Percentiles rank a stretch among this genome's conserved stretches.
phyloP scores from a whole-genome alignment of 164 flowering plant species.

The Chimonanthus salicifolius region DNA sequence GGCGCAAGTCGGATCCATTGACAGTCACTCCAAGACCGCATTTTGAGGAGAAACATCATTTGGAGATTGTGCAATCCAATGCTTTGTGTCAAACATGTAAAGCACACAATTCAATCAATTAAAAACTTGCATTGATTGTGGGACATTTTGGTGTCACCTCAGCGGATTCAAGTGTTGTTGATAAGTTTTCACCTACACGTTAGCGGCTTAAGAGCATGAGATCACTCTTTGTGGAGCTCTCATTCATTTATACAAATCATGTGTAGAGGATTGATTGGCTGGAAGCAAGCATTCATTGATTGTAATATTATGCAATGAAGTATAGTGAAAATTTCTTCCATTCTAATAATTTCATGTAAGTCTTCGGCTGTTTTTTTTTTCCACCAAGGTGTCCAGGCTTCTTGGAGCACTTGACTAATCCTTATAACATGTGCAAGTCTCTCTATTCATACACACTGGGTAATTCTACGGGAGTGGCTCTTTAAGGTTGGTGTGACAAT shows the following conservation, averaged over 20 bases:
- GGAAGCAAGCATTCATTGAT: slow-evolving; percentile 1
- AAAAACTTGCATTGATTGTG: not conserved
- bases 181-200: not conserved
- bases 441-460: too few relatives aligned
- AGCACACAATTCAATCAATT: not conserved
- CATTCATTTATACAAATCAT: not conserved
- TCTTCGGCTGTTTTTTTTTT: too few relatives aligned
- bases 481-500: too few relatives aligned
- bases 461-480: too few relatives aligned
- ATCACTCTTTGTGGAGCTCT: not conserved
- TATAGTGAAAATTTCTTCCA: not conserved
- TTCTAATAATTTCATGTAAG: too few relatives aligned
- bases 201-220: not conserved
- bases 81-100: not conserved
- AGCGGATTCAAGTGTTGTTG: not conserved
- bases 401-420: too few relatives aligned
- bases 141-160: not conserved
- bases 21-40: slow-evolving; percentile 3
- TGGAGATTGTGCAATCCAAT: not conserved
- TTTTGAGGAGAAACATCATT: not conserved
- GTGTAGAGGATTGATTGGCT: not conserved
- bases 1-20: slow-evolving; percentile 2
- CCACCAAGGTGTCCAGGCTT: too few relatives aligned
- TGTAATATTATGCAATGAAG: not conserved
- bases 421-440: too few relatives aligned